Percentiles rank a stretch among this genome's conserved stretches.
Evolutionary conservation across 2,329 filamentous ascomycete species (phyloP).

Genomic region (Calonectria multiphialidica): DNA sequence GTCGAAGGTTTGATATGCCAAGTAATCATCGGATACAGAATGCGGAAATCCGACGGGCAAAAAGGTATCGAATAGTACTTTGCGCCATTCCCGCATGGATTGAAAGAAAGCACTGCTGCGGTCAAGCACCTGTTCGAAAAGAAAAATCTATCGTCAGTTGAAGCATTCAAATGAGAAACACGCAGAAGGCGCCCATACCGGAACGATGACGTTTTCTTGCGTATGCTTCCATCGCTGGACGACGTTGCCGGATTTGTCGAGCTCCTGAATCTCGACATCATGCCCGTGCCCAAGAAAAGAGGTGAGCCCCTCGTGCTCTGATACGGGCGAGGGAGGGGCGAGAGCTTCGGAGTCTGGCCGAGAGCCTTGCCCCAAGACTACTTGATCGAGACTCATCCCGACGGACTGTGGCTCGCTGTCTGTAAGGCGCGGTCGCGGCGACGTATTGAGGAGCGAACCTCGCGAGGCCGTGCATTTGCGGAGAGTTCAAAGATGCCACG

Average conservation of each 20-base stretch:
- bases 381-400: background rate
- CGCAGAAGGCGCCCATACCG: conserved; percentile 35
- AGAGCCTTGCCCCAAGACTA: background rate
- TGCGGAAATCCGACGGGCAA: conserved; percentile 90
- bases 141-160: conserved; percentile 8
- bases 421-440: conserved; percentile 3
- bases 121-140: conserved; percentile 35
- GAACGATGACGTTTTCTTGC: conserved; percentile 39
- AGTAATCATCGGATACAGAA: conserved; percentile 87
- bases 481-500: background rate
- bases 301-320: conserved; percentile 35
- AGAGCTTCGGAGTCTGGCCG: background rate
- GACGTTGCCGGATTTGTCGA: conserved; percentile 53
- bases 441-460: conserved; percentile 10
- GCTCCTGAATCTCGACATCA: conserved; percentile 50
- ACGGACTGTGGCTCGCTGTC: background rate
- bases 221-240: conserved; percentile 51
- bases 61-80: conserved; percentile 75
- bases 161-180: too few relatives aligned
- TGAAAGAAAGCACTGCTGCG: conserved; percentile 41
- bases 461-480: conserved; percentile 2
- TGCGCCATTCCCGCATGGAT: conserved; percentile 51
- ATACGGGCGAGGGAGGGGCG: conserved; percentile 7
- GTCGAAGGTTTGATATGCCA: conserved; percentile 78
- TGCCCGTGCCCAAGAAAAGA: conserved; percentile 38